Percentiles rank a stretch among this genome's conserved stretches.
phyloP scores from a whole-genome alignment of 2,329 filamentous ascomycete species.

The Trichoderma atroviride region DNA sequence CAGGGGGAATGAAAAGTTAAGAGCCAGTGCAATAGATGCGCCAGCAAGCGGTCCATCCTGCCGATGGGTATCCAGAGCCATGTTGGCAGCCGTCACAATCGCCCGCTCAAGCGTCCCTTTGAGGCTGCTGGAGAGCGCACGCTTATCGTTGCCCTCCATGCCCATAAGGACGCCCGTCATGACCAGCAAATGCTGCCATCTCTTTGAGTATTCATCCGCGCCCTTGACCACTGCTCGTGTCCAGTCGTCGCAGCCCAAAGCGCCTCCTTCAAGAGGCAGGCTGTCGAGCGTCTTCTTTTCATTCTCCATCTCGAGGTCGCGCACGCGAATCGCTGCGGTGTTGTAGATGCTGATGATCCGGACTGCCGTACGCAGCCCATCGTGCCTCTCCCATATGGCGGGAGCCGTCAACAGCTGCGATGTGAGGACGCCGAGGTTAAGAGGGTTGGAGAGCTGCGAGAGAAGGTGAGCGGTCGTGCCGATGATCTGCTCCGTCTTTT shows the following conservation, averaged over 20 bases:
- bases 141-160: slow-evolving; percentile 65
- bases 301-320: slow-evolving; percentile 50
- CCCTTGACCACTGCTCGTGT: slow-evolving; percentile 59
- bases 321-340: slow-evolving; percentile 61
- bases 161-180: slow-evolving; percentile 78
- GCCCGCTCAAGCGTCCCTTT: slow-evolving; percentile 71
- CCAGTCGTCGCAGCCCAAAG: slow-evolving; percentile 56
- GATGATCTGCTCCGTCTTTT: slow-evolving; percentile 59
- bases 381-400: slow-evolving; percentile 66
- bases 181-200: slow-evolving; percentile 85
- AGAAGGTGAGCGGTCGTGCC: slow-evolving; percentile 69
- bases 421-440: slow-evolving; percentile 73
- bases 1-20: slow-evolving; percentile 77
- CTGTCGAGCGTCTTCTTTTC: slow-evolving; percentile 30
- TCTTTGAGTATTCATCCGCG: slow-evolving; percentile 59
- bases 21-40: slow-evolving; percentile 65
- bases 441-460: slow-evolving; percentile 70
- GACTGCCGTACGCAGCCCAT: slow-evolving; percentile 64
- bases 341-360: slow-evolving; percentile 73
- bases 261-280: slow-evolving; percentile 44
- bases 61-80: slow-evolving; percentile 62
- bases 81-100: slow-evolving; percentile 72
- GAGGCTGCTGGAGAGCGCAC: slow-evolving; percentile 65
- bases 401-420: slow-evolving; percentile 72
- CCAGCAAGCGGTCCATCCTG: slow-evolving; percentile 47